These are phyloP conservation scores for Sanghuangporus weigelae DNA, from an alignment of 1,284 basidiomycete species.

Conservation along the genomic window DNA sequence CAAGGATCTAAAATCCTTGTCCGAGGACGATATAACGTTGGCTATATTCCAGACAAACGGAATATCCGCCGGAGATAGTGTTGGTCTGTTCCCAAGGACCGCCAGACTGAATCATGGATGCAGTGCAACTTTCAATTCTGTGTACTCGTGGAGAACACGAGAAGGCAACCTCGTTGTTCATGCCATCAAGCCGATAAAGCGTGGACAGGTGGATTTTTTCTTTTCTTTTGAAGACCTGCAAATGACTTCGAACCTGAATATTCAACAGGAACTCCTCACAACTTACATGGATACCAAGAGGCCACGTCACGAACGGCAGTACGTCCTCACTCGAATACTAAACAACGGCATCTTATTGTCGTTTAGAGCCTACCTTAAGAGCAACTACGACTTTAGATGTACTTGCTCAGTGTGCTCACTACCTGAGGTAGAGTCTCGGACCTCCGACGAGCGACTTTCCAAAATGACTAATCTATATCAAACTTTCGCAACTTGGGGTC, in stretches of 20 bases:
- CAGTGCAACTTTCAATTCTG: slow-evolving; percentile 55
- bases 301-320: slow-evolving; percentile 48
- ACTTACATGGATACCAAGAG: slow-evolving; percentile 53
- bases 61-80: slow-evolving; percentile 43
- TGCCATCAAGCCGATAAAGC: slow-evolving; percentile 45
- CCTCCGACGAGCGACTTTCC: slow-evolving; percentile 44
- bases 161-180: slow-evolving; percentile 46
- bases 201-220: slow-evolving; percentile 40
- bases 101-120: slow-evolving; percentile 63
- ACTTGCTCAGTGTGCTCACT: slow-evolving; percentile 52
- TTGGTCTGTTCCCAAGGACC: slow-evolving; percentile 57
- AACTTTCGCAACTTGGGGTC: slow-evolving; percentile 43
- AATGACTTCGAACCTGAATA: background rate
- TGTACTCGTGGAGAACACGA: slow-evolving; percentile 50
- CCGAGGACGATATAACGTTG: slow-evolving; percentile 40
- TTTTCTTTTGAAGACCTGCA: background rate
- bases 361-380: slow-evolving; percentile 38
- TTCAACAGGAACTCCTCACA: slow-evolving; percentile 50
- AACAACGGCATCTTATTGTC: background rate
- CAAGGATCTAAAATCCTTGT: slow-evolving; percentile 28
- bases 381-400: slow-evolving; percentile 54
- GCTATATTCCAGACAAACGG: slow-evolving; percentile 65
- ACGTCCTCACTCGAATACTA: slow-evolving; percentile 14
- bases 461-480: slow-evolving; percentile 40
- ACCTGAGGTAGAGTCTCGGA: slow-evolving; percentile 37